Evolutionary conservation across 495 filamentous ascomycete genomes (phyloP).

Genomic region (Pseudevernia furfuracea): DNA sequence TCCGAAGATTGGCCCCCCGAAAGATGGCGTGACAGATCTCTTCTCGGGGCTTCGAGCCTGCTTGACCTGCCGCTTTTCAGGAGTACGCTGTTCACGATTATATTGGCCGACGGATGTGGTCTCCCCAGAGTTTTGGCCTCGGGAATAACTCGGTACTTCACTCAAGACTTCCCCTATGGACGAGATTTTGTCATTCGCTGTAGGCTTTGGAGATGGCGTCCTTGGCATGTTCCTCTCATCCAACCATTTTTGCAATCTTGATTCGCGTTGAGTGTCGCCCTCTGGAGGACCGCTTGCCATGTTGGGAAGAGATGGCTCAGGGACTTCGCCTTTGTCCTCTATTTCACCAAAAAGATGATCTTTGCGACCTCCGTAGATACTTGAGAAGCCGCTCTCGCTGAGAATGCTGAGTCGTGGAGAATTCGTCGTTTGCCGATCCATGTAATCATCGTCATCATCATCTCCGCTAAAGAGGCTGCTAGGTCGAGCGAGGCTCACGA

Average conservation of each 20-base stretch:
- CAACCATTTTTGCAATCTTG: constrained; percentile 21
- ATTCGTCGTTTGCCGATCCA: constrained; percentile 30
- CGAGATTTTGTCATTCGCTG: constrained; percentile 11
- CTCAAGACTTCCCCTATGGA: constrained; percentile 21
- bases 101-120: background rate
- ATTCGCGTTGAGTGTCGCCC: constrained; percentile 17
- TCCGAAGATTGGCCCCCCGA: constrained; percentile 21
- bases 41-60: constrained; percentile 14
- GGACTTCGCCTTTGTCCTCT: background rate
- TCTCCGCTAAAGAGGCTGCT: constrained; percentile 29
- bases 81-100: constrained; percentile 4
- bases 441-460: constrained; percentile 35
- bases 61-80: constrained; percentile 14
- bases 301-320: background rate
- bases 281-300: background rate
- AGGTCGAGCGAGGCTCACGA: constrained; percentile 19
- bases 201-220: constrained; percentile 10
- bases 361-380: constrained; percentile 44
- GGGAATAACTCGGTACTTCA: constrained; percentile 4
- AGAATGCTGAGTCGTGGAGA: constrained; percentile 68
- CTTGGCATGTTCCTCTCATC: constrained; percentile 15
- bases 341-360: constrained; percentile 9
- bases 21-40: constrained; percentile 9
- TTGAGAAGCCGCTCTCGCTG: constrained; percentile 72
- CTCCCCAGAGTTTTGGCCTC: background rate